phyloP scores from a whole-genome alignment of 2,329 filamentous ascomycete genomes.

The Aureobasidium namibiae region DNA sequence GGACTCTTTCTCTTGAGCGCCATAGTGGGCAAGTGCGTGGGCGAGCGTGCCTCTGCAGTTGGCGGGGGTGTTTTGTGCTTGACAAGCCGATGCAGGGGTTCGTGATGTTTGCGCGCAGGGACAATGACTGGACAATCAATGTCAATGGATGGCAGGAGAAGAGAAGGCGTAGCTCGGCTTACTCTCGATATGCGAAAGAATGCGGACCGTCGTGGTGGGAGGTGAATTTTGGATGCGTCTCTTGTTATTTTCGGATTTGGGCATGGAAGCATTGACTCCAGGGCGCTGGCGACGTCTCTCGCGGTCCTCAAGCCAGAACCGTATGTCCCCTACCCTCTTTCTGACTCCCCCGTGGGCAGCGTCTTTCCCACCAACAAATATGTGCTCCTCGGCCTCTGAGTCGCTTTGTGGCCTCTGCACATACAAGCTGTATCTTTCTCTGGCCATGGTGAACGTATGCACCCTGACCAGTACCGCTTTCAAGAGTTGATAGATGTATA shows the following conservation, averaged over 20 bases:
- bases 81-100: neutral
- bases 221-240: neutral
- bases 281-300: neutral
- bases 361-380: neutral
- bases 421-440: neutral
- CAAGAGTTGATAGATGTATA: neutral
- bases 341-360: neutral
- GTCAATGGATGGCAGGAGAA: neutral
- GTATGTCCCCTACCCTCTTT: neutral
- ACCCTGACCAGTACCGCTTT: neutral
- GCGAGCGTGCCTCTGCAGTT: neutral
- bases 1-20: neutral
- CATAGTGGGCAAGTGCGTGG: neutral
- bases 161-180: neutral
- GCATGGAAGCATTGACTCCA: neutral
- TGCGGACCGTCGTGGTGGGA: neutral
- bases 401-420: neutral
- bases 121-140: neutral
- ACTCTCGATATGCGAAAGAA: conserved; percentile 1
- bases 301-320: neutral
- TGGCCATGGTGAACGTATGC: neutral
- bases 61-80: neutral
- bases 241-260: neutral
- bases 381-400: neutral
- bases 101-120: neutral